Percentiles rank a stretch among this genome's conserved stretches.
Conservation (phyloP, 2,329 filamentous ascomycete genomes). For the Chaetomium sp. region DNA sequence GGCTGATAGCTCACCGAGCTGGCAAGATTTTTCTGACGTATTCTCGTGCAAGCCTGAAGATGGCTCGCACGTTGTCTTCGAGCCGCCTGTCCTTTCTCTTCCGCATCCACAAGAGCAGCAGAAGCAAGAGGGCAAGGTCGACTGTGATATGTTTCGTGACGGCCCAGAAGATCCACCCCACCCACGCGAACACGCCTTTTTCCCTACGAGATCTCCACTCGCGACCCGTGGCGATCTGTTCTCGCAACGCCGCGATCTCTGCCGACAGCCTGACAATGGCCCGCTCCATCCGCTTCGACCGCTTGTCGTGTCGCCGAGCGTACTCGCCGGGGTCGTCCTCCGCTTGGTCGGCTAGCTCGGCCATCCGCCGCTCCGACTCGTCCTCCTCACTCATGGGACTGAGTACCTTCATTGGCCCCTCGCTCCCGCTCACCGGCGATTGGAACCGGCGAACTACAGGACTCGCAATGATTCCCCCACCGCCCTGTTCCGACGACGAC, state of each 20-base stretch:
- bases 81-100: conserved; percentile 69
- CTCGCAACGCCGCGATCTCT: conserved; percentile 86
- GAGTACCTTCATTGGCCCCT: conserved; percentile 68
- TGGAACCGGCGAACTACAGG: conserved; percentile 48
- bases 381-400: conserved; percentile 86
- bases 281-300: conserved; percentile 81
- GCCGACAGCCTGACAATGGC: conserved; percentile 87
- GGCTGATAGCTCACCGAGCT: conserved; percentile 49
- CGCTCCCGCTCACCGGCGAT: conserved; percentile 52
- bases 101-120: conserved; percentile 73
- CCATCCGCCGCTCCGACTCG: conserved; percentile 58
- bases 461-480: conserved; percentile 41
- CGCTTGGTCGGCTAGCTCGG: conserved; percentile 48
- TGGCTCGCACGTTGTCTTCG: conserved; percentile 71
- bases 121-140: conserved; percentile 66
- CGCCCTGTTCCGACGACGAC: conserved; percentile 52
- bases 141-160: conserved; percentile 71
- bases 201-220: conserved; percentile 69
- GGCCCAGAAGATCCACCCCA: conserved; percentile 70
- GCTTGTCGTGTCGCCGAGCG: conserved; percentile 57
- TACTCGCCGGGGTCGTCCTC: conserved; percentile 45
- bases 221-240: conserved; percentile 80
- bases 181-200: conserved; percentile 68
- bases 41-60: conserved; percentile 59
- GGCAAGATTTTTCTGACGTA: conserved; percentile 62